Conservation (phyloP, 2,329 filamentous ascomycete genomes). For the Fusarium pseudonygamai region DNA sequence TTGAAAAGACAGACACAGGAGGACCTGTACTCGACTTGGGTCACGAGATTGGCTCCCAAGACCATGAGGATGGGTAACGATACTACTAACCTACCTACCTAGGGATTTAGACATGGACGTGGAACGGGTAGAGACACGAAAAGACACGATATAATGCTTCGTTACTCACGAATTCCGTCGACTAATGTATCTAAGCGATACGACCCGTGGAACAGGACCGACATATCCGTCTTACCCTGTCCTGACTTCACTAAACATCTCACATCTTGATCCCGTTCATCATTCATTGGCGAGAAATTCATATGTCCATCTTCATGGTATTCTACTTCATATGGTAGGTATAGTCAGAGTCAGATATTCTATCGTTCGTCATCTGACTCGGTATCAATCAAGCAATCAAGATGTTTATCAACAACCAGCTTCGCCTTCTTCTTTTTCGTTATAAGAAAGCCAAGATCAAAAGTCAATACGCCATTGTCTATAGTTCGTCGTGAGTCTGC, state of each 20-base stretch:
- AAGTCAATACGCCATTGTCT: conserved; percentile 31
- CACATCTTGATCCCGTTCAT: neutral
- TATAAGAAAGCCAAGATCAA: conserved; percentile 10
- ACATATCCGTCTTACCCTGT: neutral
- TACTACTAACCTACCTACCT: neutral
- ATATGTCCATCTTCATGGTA: conserved; percentile 24
- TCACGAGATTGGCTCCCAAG: neutral
- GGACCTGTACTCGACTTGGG: neutral
- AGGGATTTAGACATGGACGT: neutral
- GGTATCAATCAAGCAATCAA: conserved; percentile 34
- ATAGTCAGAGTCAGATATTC: conserved; percentile 22
- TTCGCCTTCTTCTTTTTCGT: conserved; percentile 24
- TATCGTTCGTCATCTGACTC: conserved; percentile 30
- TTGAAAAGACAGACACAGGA: neutral
- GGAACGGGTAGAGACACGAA: neutral
- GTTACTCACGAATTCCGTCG: neutral
- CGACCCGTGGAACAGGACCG: neutral
- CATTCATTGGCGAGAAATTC: neutral
- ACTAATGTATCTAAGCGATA: neutral
- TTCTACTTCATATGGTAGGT: conserved; percentile 17
- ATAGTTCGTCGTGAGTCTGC: conserved; percentile 50
- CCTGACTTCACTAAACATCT: neutral
- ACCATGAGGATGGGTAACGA: neutral
- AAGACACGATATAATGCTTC: neutral
- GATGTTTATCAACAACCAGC: conserved; percentile 23